Evolutionary conservation across 2,329 filamentous ascomycete genomes (phyloP).

Genomic region (Sporothrix inflata): DNA sequence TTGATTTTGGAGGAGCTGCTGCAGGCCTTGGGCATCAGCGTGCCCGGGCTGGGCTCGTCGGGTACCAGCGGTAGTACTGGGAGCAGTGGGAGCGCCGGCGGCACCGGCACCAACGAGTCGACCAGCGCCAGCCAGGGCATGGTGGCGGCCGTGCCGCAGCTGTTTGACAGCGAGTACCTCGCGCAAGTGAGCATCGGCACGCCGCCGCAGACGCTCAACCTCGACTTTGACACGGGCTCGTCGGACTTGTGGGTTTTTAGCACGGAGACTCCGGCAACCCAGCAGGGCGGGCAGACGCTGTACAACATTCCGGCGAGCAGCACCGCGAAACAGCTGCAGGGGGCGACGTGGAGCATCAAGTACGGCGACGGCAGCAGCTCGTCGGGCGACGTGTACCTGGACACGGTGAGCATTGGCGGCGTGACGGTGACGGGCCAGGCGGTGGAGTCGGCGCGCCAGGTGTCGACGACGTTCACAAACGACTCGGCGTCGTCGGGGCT

Average conservation of each 20-base stretch:
- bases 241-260: conserved; percentile 63
- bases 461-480: conserved; percentile 46
- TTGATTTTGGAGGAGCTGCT: conserved; percentile 38
- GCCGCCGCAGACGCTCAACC: conserved; percentile 55
- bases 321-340: conserved; percentile 43
- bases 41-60: background rate
- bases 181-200: conserved; percentile 63
- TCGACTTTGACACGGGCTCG: conserved; percentile 71
- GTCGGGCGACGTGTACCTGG: conserved; percentile 48
- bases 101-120: background rate
- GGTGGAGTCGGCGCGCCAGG: conserved; percentile 48
- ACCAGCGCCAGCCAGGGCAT: conserved; percentile 36
- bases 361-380: conserved; percentile 50
- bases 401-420: conserved; percentile 49
- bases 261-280: conserved; percentile 39
- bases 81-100: background rate
- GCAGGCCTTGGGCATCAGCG: conserved; percentile 15
- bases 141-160: conserved; percentile 50
- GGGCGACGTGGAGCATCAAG: conserved; percentile 44
- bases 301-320: conserved; percentile 45
- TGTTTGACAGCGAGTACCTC: conserved; percentile 55
- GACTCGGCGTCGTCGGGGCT: conserved; percentile 48
- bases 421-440: conserved; percentile 48
- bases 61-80: background rate
- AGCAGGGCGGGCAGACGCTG: conserved; percentile 44